Evolutionary conservation across 805 yeast species (phyloP).

Genomic region (Maudiozyma pseudohumilis): DNA sequence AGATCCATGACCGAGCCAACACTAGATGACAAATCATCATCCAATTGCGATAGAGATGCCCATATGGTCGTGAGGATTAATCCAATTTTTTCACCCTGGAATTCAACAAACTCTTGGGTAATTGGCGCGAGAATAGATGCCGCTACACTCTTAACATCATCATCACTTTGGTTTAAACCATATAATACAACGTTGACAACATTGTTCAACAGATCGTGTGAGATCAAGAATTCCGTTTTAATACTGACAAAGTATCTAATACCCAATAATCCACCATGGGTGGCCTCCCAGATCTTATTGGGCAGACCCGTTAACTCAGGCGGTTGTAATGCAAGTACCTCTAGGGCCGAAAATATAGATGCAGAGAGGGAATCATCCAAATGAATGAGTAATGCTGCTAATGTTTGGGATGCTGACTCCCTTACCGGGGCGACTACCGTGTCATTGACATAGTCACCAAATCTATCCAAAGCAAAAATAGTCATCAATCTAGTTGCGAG

Average conservation of each 20-base stretch:
- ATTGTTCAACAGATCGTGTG: slow-evolving; percentile 47
- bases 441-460: slow-evolving; percentile 94
- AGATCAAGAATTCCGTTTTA: slow-evolving; percentile 63
- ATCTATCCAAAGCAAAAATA: slow-evolving; percentile 83
- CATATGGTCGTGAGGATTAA: slow-evolving; percentile 63
- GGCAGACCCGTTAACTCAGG: slow-evolving; percentile 30
- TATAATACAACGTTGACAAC: slow-evolving; percentile 79
- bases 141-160: slow-evolving; percentile 94
- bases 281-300: slow-evolving; percentile 81
- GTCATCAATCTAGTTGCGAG: slow-evolving; percentile 77
- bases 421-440: slow-evolving; percentile 98
- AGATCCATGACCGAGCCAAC: slow-evolving; percentile 95
- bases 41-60: slow-evolving; percentile 73
- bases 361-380: slow-evolving; percentile 45
- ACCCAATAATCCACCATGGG: slow-evolving; percentile 96
- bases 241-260: slow-evolving; percentile 85
- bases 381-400: slow-evolving; percentile 82
- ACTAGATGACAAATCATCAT: slow-evolving; percentile 89
- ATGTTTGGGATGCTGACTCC: slow-evolving; percentile 90
- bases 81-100: slow-evolving; percentile 40
- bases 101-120: slow-evolving; percentile 71
- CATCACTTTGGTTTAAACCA: slow-evolving; percentile 72
- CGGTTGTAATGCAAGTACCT: slow-evolving; percentile 61
- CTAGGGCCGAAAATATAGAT: slow-evolving; percentile 54
- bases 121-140: slow-evolving; percentile 90